Conservation (phyloP, 1,284 basidiomycete genomes). For the Cutaneotrichosporon cutaneum region DNA sequence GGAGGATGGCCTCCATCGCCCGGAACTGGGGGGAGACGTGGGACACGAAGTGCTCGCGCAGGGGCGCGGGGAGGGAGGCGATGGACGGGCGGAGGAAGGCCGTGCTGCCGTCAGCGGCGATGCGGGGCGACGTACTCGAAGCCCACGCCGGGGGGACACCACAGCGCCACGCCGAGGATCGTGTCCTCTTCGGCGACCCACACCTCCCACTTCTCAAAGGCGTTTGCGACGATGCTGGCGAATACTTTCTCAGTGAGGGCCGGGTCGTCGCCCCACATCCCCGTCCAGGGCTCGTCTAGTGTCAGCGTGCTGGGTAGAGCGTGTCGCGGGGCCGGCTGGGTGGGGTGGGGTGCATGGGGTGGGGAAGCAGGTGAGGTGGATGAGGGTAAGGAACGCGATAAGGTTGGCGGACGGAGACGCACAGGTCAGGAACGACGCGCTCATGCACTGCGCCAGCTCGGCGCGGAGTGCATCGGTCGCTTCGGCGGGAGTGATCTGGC, state of each 20-base stretch:
- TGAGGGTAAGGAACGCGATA: background rate
- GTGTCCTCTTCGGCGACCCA: background rate
- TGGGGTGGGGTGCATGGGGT: no score
- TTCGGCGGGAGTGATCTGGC: background rate
- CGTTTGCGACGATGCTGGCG: background rate
- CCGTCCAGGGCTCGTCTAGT: background rate
- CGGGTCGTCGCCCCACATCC: background rate
- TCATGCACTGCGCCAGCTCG: background rate
- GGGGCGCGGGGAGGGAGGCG: background rate
- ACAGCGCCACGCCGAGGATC: background rate
- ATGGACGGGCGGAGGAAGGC: background rate
- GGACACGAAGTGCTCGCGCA: background rate
- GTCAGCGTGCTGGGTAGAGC: background rate
- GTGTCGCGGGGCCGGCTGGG: no score
- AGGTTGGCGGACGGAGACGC: background rate
- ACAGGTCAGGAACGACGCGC: constrained; percentile 1
- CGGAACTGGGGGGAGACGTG: background rate
- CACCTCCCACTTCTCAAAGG: background rate
- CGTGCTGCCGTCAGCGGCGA: background rate
- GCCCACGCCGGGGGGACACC: background rate
- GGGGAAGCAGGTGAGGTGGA: background rate
- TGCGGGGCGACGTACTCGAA: background rate
- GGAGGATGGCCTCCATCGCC: background rate
- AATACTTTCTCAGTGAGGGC: background rate
- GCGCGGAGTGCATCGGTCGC: background rate